phyloP scores from a whole-genome alignment of 768 basidiomycete genomes.

The Antrodiella citrinella region DNA sequence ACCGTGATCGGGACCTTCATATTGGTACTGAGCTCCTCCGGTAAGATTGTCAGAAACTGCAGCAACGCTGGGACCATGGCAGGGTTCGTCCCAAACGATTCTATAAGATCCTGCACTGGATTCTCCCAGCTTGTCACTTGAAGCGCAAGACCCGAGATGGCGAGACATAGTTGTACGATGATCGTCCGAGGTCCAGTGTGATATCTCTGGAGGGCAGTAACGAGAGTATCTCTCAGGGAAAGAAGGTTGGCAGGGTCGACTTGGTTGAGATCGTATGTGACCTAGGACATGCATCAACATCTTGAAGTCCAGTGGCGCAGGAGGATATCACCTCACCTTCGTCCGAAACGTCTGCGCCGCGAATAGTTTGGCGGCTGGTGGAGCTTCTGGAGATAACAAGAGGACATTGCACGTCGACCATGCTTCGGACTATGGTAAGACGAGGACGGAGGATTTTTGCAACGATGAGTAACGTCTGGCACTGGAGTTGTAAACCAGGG shows the following conservation, averaged over 20 bases:
- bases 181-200: slow-evolving; percentile 74
- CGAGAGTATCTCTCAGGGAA: slow-evolving; percentile 80
- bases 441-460: slow-evolving; percentile 45
- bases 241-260: slow-evolving; percentile 65
- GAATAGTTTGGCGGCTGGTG: slow-evolving; percentile 78
- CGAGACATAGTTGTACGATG: slow-evolving; percentile 83
- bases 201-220: slow-evolving; percentile 67
- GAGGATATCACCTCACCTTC: slow-evolving; percentile 55
- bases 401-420: slow-evolving; percentile 94
- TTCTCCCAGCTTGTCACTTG: slow-evolving; percentile 84
- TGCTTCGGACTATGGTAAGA: slow-evolving; percentile 82
- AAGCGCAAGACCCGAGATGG: slow-evolving; percentile 83
- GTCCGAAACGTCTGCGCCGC: slow-evolving; percentile 94
- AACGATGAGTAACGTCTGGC: no score
- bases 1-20: slow-evolving; percentile 85
- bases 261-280: slow-evolving; percentile 91
- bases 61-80: slow-evolving; percentile 75
- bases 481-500: no score
- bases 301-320: neutral
- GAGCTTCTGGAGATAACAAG: slow-evolving; percentile 71
- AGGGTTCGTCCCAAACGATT: slow-evolving; percentile 78
- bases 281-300: slow-evolving; percentile 52
- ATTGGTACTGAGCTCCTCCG: slow-evolving; percentile 83
- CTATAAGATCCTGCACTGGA: slow-evolving; percentile 74
- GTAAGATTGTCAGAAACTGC: slow-evolving; percentile 84